phyloP scores from a whole-genome alignment of 1,284 basidiomycete species.

The Apiotrichum gamsii region DNA sequence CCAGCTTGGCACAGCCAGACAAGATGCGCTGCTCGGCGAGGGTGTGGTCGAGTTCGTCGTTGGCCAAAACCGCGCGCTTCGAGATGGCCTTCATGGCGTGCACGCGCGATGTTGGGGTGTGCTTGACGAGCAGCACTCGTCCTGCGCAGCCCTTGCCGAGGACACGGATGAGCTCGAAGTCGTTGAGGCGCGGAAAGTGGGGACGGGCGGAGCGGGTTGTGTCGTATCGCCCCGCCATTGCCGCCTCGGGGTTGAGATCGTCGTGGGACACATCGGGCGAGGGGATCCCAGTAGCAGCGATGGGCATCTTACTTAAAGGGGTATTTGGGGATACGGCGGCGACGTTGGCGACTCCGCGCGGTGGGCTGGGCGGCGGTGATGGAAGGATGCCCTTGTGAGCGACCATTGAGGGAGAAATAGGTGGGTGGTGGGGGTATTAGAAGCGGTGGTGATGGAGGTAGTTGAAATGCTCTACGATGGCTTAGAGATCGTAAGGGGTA shows the following conservation, averaged over 20 bases:
- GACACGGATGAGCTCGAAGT: conserved; percentile 94
- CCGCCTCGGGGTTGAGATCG: conserved; percentile 1
- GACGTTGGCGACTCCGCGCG: neutral
- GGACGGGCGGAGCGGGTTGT: too few species aligned
- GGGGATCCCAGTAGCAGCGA: conserved; percentile 7
- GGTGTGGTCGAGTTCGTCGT: conserved; percentile 91
- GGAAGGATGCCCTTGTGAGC: conserved; percentile 13
- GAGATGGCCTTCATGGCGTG: conserved; percentile 95
- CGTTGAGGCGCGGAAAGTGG: conserved; percentile 69
- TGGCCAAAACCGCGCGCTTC: conserved; percentile 88
- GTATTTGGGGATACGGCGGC: neutral
- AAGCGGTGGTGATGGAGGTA: too few species aligned
- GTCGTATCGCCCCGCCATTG: too few species aligned
- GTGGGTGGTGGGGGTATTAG: too few species aligned
- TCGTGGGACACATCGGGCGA: conserved; percentile 8
- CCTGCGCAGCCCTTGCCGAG: conserved; percentile 94
- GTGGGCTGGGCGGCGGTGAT: conserved; percentile 18
- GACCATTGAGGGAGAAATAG: conserved; percentile 9
- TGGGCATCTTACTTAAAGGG: neutral
- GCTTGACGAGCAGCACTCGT: conserved; percentile 73
- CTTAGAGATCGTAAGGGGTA: too few species aligned
- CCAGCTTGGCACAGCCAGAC: conserved; percentile 67
- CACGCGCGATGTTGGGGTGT: conserved; percentile 62
- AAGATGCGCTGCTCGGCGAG: conserved; percentile 89
- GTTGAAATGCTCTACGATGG: too few species aligned